phyloP scores from a whole-genome alignment of 352 stramenopile species.

The Phytophthora sp. region DNA sequence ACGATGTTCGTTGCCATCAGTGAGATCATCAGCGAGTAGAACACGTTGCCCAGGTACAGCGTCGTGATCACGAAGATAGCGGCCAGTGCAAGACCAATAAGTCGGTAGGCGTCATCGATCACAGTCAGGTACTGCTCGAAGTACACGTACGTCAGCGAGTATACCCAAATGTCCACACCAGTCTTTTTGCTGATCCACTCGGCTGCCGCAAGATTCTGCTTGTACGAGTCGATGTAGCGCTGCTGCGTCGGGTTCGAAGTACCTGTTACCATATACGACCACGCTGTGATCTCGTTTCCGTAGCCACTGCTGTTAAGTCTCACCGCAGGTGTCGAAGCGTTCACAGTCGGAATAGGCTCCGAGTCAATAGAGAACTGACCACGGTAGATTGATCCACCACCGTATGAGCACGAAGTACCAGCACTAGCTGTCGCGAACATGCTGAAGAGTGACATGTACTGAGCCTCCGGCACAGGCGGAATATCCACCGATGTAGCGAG shows the following conservation, averaged over 20 bases:
- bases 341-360: constrained; percentile 58
- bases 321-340: constrained; percentile 42
- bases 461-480: constrained; percentile 50
- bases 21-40: constrained; percentile 50
- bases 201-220: constrained; percentile 53
- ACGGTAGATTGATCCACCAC: constrained; percentile 71
- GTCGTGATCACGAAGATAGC: constrained; percentile 63
- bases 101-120: constrained; percentile 52
- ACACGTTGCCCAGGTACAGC: constrained; percentile 54
- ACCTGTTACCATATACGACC: constrained; percentile 67
- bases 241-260: constrained; percentile 64
- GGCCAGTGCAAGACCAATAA: constrained; percentile 51
- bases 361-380: constrained; percentile 69
- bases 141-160: constrained; percentile 64
- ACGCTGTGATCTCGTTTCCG: constrained; percentile 59
- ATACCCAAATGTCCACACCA: constrained; percentile 65
- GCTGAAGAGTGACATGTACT: constrained; percentile 79
- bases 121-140: constrained; percentile 76
- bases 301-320: constrained; percentile 57
- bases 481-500: constrained; percentile 38
- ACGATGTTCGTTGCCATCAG: constrained; percentile 60
- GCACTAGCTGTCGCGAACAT: constrained; percentile 75
- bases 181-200: constrained; percentile 65
- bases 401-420: constrained; percentile 63
- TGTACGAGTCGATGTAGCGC: constrained; percentile 68